These are phyloP conservation scores for Begonia peltatifolia DNA, from an alignment of 306 rosid species.

Conservation along the genomic window DNA sequence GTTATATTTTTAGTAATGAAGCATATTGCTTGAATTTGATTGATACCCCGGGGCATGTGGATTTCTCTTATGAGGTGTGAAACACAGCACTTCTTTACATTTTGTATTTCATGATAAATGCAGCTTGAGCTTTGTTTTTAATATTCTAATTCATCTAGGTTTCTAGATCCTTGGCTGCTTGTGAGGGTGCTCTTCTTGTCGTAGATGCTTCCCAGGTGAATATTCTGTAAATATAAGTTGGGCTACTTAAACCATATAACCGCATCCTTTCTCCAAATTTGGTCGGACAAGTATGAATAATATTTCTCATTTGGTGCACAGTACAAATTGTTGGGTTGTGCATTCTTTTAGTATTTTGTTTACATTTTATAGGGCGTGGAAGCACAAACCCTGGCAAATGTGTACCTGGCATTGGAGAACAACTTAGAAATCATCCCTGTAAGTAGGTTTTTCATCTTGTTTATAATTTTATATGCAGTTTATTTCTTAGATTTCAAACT, in stretches of 20 bases:
- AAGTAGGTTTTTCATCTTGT: constrained; percentile 18
- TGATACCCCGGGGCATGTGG: constrained; percentile 98
- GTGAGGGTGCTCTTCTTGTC: constrained; percentile 92
- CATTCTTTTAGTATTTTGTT: constrained; percentile 1
- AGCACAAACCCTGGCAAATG: constrained; percentile 92
- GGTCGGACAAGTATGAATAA: too few relatives aligned
- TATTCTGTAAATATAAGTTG: constrained; percentile 3
- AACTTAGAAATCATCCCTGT: constrained; percentile 81
- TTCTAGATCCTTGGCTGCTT: constrained; percentile 88
- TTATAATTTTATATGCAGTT: background rate
- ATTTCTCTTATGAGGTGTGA: constrained; percentile 83
- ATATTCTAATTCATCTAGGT: constrained; percentile 35
- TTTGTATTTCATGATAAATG: background rate
- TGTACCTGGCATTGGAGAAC: constrained; percentile 79
- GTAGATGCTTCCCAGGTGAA: constrained; percentile 94
- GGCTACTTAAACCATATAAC: background rate
- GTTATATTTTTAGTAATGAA: constrained; percentile 35
- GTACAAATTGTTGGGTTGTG: background rate
- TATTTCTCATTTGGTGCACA: too few relatives aligned
- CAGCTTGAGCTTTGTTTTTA: constrained; percentile 1
- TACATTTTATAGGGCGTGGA: constrained; percentile 62
- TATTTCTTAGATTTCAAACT: background rate
- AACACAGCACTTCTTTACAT: background rate
- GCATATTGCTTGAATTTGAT: constrained; percentile 77
- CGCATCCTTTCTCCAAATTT: too few relatives aligned